phyloP scores from a whole-genome alignment of 371 early-diverging fungal species.

The Umbelopsis sp. region DNA sequence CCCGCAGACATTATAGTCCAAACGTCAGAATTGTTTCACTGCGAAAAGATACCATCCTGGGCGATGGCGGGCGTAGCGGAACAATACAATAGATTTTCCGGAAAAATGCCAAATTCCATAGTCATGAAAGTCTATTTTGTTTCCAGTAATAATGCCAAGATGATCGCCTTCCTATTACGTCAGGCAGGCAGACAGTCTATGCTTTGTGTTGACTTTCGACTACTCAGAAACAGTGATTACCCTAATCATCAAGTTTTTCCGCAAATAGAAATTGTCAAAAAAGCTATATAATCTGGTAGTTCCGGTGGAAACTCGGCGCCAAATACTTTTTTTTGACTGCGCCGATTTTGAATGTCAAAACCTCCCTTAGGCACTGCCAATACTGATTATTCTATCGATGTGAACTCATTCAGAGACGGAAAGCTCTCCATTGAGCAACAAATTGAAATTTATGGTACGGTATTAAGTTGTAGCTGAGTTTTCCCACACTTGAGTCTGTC shows the following conservation, averaged over 20 bases:
- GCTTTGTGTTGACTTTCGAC: too few species aligned
- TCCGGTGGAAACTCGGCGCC: neutral
- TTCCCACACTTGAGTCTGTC: neutral
- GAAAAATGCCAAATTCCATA: too few species aligned
- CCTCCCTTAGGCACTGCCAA: constrained; percentile 19
- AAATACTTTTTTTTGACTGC: constrained; percentile 3
- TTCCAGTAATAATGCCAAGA: too few species aligned
- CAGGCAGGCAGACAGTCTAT: too few species aligned
- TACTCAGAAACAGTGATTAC: too few species aligned
- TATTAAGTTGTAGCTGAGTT: constrained; percentile 18
- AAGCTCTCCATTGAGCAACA: constrained; percentile 81
- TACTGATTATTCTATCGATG: constrained; percentile 31
- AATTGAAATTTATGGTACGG: constrained; percentile 81
- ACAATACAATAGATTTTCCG: too few species aligned
- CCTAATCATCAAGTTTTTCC: neutral
- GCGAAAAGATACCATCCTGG: too few species aligned
- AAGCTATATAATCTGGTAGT: neutral
- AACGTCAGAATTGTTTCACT: too few species aligned
- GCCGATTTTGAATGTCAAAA: constrained; percentile 20
- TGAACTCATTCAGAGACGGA: constrained; percentile 58
- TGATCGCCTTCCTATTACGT: too few species aligned
- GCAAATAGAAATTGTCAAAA: neutral
- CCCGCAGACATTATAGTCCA: too few species aligned
- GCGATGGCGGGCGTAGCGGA: too few species aligned
- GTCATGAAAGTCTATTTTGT: too few species aligned